Conservation (phyloP, 2,329 filamentous ascomycete species). For the Ophiostoma pallidulum region DNA sequence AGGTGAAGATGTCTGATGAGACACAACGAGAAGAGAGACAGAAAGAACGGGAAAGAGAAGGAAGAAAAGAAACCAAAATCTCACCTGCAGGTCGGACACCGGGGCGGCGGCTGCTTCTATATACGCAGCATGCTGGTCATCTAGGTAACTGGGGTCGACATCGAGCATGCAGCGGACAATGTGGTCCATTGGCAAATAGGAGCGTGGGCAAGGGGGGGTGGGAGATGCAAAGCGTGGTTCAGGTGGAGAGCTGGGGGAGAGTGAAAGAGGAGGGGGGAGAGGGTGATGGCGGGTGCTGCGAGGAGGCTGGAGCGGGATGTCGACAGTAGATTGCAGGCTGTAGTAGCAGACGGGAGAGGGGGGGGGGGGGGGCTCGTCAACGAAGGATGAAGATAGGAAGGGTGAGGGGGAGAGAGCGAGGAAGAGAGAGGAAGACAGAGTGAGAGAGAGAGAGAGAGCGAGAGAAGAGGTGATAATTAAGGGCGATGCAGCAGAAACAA, state of each 20-base stretch:
- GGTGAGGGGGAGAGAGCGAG: background rate
- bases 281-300: background rate
- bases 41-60: background rate
- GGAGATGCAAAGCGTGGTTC: background rate
- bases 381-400: background rate
- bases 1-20: background rate
- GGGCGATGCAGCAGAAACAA: background rate
- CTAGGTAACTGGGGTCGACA: conserved; percentile 31
- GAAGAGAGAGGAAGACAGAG: background rate
- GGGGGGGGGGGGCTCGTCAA: too few species aligned
- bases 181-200: conserved; percentile 42
- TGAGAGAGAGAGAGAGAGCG: background rate
- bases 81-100: conserved; percentile 7
- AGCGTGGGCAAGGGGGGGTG: background rate
- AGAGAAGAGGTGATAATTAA: background rate
- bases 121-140: conserved; percentile 33
- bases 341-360: too few species aligned
- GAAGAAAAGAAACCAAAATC: conserved; percentile 23
- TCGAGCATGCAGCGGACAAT: conserved; percentile 51
- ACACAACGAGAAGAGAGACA: conserved; percentile 6
- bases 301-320: background rate
- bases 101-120: conserved; percentile 42
- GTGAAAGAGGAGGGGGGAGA: background rate
- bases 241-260: background rate
- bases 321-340: background rate